Conservation (phyloP, 169 alveolate genomes). For the Plasmodium falciparum region DNA sequence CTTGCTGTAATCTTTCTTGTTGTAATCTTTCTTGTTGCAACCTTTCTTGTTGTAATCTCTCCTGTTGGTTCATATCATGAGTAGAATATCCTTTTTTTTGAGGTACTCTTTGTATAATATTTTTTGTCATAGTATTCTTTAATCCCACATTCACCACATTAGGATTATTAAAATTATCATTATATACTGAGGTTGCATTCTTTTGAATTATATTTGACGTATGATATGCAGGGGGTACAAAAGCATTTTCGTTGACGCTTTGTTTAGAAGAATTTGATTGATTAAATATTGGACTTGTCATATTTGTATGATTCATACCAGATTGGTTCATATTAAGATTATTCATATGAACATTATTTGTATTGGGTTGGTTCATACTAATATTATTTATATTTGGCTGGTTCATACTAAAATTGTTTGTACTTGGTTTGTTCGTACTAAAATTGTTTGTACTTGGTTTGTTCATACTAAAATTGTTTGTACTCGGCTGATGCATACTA, state of each 20-base stretch:
- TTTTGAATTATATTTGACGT: conserved; percentile 34
- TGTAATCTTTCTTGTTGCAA: conserved; percentile 43
- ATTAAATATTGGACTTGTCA: conserved; percentile 22
- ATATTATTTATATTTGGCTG: background rate
- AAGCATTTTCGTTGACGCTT: conserved; percentile 9
- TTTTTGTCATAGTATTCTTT: conserved; percentile 26
- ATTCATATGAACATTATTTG: background rate
- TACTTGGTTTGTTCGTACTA: background rate
- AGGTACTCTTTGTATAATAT: conserved; percentile 26
- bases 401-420: background rate
- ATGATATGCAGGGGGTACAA: conserved; percentile 22
- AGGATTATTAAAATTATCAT: conserved; percentile 36
- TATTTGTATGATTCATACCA: conserved; percentile 2
- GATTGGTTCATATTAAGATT: conserved; percentile 12
- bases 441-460: background rate
- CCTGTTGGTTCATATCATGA: conserved; percentile 58
- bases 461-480: background rate
- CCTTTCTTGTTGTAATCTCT: conserved; percentile 45
- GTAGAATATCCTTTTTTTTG: conserved; percentile 23
- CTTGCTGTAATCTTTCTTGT: conserved; percentile 35
- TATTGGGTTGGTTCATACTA: conserved; percentile 1
- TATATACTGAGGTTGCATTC: conserved; percentile 8
- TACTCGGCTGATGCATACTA: conserved; percentile 13
- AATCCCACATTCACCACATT: conserved; percentile 30
- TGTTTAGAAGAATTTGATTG: conserved; percentile 17